Conservation (phyloP, 148 eudicot genomes). For the Mesembryanthemum crystallinum region DNA sequence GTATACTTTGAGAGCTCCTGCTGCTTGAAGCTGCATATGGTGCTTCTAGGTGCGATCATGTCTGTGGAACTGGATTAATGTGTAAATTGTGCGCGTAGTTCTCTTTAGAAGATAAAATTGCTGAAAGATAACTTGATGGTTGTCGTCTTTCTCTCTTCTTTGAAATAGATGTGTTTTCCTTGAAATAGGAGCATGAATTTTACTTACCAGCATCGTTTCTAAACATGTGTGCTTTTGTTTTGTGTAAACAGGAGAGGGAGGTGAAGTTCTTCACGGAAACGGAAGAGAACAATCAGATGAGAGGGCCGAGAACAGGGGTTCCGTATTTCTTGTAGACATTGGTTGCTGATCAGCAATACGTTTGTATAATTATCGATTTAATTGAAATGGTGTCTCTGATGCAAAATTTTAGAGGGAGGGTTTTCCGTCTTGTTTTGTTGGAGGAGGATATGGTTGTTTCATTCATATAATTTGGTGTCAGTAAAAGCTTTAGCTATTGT, state of each 20-base stretch:
- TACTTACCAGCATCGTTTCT: not conserved
- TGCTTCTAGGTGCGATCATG: not conserved
- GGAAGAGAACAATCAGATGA: slow-evolving; percentile 98
- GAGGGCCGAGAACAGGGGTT: slow-evolving; percentile 98
- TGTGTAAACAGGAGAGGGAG: slow-evolving; percentile 75
- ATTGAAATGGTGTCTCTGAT: slow-evolving; percentile 20
- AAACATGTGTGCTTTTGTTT: not conserved
- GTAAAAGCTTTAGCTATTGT: not conserved
- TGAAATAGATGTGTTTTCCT: not conserved
- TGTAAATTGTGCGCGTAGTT: too few species aligned
- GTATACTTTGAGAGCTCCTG: not conserved
- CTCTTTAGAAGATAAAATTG: too few species aligned
- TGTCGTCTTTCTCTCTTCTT: too few species aligned
- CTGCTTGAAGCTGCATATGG: not conserved
- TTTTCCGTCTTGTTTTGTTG: not conserved
- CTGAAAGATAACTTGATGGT: too few species aligned
- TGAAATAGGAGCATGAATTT: not conserved
- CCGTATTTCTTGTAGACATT: slow-evolving; percentile 84
- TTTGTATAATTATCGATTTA: slow-evolving; percentile 33
- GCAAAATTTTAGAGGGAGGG: not conserved
- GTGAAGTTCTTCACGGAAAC: slow-evolving; percentile 99
- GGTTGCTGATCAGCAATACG: slow-evolving; percentile 19
- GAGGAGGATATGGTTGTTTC: not conserved
- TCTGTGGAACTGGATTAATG: not conserved
- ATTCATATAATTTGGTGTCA: not conserved